These are phyloP conservation scores for Fraxinus baroniana DNA, from an alignment of 305 asterid species.

Conservation along the genomic window DNA sequence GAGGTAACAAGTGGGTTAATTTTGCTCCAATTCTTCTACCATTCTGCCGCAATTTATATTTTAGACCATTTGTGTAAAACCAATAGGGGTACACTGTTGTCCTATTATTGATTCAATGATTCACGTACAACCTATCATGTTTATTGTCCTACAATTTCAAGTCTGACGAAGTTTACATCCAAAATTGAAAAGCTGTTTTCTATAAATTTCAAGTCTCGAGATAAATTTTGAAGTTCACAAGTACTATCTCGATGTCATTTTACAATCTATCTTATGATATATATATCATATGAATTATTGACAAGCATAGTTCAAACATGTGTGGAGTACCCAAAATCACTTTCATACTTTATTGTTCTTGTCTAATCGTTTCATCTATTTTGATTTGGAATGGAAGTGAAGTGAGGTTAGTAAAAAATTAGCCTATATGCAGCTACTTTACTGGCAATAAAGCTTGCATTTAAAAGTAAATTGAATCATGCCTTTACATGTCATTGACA, in stretches of 20 bases:
- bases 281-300: not conserved
- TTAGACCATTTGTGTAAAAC: not conserved
- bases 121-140: not conserved
- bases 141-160: not conserved
- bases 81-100: not conserved
- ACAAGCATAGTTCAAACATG: not conserved
- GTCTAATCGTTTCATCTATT: not conserved
- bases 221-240: not conserved
- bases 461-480: not conserved
- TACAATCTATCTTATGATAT: not conserved
- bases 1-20: not conserved
- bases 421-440: not conserved
- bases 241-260: not conserved
- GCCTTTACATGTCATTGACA: not conserved
- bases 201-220: not conserved
- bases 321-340: not conserved
- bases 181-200: not conserved
- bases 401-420: not conserved
- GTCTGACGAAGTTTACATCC: not conserved
- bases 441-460: not conserved
- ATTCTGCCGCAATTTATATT: not conserved
- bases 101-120: slow-evolving; percentile 41
- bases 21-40: not conserved
- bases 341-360: not conserved
- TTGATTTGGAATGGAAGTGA: not conserved